Evolutionary conservation across 495 filamentous ascomycete species (phyloP).

Genomic region (Aspergillus biplanus): DNA sequence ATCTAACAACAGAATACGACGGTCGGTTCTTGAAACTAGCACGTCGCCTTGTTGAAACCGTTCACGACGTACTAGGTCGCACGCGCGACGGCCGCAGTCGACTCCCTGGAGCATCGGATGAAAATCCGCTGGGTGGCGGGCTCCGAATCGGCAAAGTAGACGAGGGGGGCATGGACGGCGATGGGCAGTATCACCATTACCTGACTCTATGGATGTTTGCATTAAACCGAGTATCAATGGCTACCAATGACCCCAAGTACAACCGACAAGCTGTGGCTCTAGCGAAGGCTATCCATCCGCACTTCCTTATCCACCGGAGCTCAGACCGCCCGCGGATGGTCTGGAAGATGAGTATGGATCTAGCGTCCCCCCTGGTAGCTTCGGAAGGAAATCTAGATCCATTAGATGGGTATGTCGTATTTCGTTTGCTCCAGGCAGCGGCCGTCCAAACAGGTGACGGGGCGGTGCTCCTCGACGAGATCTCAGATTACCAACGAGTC

Average conservation of each 20-base stretch:
- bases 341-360: constrained; percentile 65
- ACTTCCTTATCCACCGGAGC: constrained; percentile 51
- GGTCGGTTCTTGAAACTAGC: constrained; percentile 58
- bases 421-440: constrained; percentile 54
- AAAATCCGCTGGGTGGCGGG: constrained; percentile 60
- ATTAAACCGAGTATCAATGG: constrained; percentile 60
- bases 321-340: constrained; percentile 52
- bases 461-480: constrained; percentile 51
- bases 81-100: constrained; percentile 53
- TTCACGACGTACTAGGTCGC: constrained; percentile 60
- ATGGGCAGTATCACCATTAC: constrained; percentile 73
- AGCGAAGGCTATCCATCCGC: constrained; percentile 61
- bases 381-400: constrained; percentile 66
- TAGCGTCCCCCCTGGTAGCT: constrained; percentile 52
- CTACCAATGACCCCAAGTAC: constrained; percentile 52
- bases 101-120: constrained; percentile 58
- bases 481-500: constrained; percentile 61
- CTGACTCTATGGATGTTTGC: constrained; percentile 75
- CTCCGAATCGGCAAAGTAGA: constrained; percentile 65
- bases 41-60: constrained; percentile 51
- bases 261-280: constrained; percentile 60
- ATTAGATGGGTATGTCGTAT: constrained; percentile 62
- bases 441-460: constrained; percentile 35
- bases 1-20: constrained; percentile 12
- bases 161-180: constrained; percentile 55